Evolutionary conservation across 768 basidiomycete genomes (phyloP).

Genomic region (Lactarius quietus): DNA sequence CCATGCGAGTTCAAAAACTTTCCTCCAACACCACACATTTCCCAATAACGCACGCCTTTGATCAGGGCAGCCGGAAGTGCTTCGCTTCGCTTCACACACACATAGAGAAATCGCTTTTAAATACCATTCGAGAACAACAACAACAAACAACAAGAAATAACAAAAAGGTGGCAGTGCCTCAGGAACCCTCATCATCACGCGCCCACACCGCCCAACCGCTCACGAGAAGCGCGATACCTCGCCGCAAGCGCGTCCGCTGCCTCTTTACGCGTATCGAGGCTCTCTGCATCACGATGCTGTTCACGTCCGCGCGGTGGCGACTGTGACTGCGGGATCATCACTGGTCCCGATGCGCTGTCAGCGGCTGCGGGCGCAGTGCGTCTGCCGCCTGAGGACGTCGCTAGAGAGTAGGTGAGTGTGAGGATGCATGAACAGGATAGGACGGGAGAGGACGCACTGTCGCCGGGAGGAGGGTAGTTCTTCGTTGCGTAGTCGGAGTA

Average conservation of each 20-base stretch:
- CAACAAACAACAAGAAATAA: too few species aligned
- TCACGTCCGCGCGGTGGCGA: not conserved
- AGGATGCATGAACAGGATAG: not conserved
- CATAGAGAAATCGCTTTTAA: too few species aligned
- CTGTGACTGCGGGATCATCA: constrained; percentile 1
- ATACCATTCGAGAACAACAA: too few species aligned
- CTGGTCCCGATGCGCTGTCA: not conserved
- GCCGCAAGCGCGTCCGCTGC: constrained; percentile 23
- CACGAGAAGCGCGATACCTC: constrained; percentile 22
- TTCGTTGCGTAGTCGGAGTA: constrained; percentile 21
- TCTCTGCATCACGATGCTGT: constrained; percentile 19
- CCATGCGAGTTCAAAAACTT: too few species aligned
- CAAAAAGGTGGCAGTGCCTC: too few species aligned
- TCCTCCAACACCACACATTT: too few species aligned
- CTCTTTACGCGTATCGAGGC: constrained; percentile 24
- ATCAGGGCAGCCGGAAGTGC: too few species aligned
- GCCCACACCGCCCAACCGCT: constrained; percentile 6
- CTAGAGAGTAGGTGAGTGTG: not conserved
- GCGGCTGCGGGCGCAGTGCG: constrained; percentile 9
- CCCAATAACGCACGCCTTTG: too few species aligned
- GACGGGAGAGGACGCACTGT: constrained; percentile 15
- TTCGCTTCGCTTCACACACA: too few species aligned
- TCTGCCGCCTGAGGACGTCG: constrained; percentile 25
- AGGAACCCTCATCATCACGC: not conserved
- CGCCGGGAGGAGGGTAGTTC: constrained; percentile 26